Conservation (phyloP, 2,329 filamentous ascomycete genomes). For the Stemphylium vesicarium region DNA sequence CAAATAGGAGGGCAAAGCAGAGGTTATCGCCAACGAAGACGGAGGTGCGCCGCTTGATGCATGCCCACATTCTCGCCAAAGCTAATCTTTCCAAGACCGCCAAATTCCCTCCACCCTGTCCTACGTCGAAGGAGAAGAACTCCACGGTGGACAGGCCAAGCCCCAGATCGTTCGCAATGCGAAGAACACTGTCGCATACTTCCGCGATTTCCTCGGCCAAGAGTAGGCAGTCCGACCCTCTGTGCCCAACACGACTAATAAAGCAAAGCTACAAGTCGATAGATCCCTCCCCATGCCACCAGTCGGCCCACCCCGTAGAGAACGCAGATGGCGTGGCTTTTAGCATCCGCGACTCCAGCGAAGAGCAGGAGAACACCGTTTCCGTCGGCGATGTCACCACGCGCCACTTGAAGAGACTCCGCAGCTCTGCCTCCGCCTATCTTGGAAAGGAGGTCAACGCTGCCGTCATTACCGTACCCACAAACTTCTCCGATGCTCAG, state of each 20-base stretch:
- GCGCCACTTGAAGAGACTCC: slow-evolving; percentile 82
- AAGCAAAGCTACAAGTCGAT: slow-evolving; percentile 82
- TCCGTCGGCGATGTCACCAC: slow-evolving; percentile 82
- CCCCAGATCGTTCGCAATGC: slow-evolving; percentile 89
- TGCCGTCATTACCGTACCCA: slow-evolving; percentile 93
- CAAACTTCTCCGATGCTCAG: slow-evolving; percentile 89
- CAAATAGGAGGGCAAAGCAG: slow-evolving; percentile 81
- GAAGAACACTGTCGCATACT: slow-evolving; percentile 92
- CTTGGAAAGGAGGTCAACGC: slow-evolving; percentile 91
- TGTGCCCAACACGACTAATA: slow-evolving; percentile 23
- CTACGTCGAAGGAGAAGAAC: slow-evolving; percentile 95
- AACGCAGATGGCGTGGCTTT: slow-evolving; percentile 76
- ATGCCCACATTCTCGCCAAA: slow-evolving; percentile 6
- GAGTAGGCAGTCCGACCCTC: slow-evolving; percentile 65
- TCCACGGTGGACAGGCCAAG: slow-evolving; percentile 95
- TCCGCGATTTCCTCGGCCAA: slow-evolving; percentile 94
- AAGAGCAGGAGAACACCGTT: slow-evolving; percentile 66
- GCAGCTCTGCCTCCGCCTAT: slow-evolving; percentile 85
- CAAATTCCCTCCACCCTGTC: slow-evolving; percentile 95
- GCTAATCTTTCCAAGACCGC: slow-evolving; percentile 68
- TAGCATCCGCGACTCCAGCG: slow-evolving; percentile 75
- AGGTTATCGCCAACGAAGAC: slow-evolving; percentile 99
- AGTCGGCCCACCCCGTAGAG: slow-evolving; percentile 87
- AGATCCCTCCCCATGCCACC: slow-evolving; percentile 93
- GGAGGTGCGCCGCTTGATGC: slow-evolving; percentile 68